A percentile compares a stretch with the other conserved stretches of the same genome.
Conservation (phyloP, 2,329 filamentous ascomycete genomes). For the Trichoderma pleuroti region DNA sequence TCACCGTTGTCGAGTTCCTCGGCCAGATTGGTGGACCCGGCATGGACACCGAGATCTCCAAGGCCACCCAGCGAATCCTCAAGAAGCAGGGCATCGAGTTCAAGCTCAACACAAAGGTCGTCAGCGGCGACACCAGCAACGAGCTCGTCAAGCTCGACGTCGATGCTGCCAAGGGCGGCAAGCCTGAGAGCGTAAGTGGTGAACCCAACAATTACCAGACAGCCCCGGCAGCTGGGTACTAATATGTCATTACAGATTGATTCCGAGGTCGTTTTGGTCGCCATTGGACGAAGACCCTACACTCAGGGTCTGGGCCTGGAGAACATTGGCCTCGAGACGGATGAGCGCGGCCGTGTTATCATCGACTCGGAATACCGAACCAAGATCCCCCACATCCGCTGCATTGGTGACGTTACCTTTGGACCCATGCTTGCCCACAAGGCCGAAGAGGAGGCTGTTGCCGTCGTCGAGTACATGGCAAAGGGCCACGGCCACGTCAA, state of each 20-base stretch:
- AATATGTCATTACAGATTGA: constrained; percentile 61
- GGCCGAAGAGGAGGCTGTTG: constrained; percentile 96
- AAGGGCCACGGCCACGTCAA: constrained; percentile 98
- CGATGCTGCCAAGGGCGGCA: constrained; percentile 94
- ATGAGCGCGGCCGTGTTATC: constrained; percentile 90
- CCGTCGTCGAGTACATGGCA: constrained; percentile 93
- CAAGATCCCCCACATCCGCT: constrained; percentile 94
- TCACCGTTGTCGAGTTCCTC: constrained; percentile 96
- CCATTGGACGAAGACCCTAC: constrained; percentile 94
- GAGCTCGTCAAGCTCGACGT: constrained; percentile 77
- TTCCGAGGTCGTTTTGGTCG: constrained; percentile 91
- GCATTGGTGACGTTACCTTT: constrained; percentile 93
- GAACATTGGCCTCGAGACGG: constrained; percentile 86
- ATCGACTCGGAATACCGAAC: constrained; percentile 99
- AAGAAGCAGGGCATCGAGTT: constrained; percentile 97
- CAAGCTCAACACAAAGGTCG: constrained; percentile 95
- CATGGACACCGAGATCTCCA: constrained; percentile 93
- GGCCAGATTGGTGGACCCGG: constrained; percentile 95
- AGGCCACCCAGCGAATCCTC: constrained; percentile 86
- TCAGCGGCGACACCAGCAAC: constrained; percentile 74
- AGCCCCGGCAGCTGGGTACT: constrained; percentile 18
- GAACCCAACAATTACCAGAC: not conserved
- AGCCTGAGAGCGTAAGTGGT: constrained; percentile 74
- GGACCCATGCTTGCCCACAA: constrained; percentile 99
- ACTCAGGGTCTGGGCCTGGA: constrained; percentile 88